Evolutionary conservation across 768 basidiomycete species (phyloP).

Genomic region (Hemileccinum rubropunctum): DNA sequence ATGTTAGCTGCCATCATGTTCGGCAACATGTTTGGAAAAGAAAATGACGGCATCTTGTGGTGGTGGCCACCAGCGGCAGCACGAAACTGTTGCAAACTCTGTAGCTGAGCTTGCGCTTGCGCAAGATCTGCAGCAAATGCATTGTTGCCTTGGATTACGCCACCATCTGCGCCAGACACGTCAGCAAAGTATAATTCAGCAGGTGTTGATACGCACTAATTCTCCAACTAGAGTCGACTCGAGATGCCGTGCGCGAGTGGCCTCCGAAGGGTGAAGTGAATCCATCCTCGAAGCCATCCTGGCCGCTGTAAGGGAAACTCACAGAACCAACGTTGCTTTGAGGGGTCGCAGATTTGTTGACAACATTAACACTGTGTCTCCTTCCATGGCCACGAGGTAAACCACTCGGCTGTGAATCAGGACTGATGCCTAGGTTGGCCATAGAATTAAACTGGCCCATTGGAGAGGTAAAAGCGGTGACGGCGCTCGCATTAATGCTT

Average conservation of each 20-base stretch:
- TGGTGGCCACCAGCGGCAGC: constrained; percentile 93
- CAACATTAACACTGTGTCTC: constrained; percentile 88
- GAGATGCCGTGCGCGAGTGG: constrained; percentile 72
- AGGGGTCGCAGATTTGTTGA: constrained; percentile 60
- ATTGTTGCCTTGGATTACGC: constrained; percentile 62
- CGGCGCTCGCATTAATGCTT: constrained; percentile 43
- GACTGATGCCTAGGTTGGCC: constrained; percentile 48
- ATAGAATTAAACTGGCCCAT: constrained; percentile 70
- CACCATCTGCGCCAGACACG: constrained; percentile 52
- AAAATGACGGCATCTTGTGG: constrained; percentile 96
- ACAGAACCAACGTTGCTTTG: constrained; percentile 48
- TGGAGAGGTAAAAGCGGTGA: constrained; percentile 24
- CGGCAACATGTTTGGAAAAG: constrained; percentile 96
- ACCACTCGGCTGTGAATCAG: constrained; percentile 63
- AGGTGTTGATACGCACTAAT: constrained; percentile 58
- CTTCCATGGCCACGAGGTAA: constrained; percentile 84
- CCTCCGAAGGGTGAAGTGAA: constrained; percentile 66
- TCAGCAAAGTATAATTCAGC: constrained; percentile 3
- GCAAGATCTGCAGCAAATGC: constrained; percentile 83
- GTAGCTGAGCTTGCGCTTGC: constrained; percentile 94
- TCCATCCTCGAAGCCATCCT: constrained; percentile 79
- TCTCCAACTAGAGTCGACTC: constrained; percentile 84
- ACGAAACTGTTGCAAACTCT: constrained; percentile 95
- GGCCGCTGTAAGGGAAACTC: constrained; percentile 47
- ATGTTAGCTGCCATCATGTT: constrained; percentile 97